A percentile compares a stretch with the other conserved stretches of the same genome.
These are phyloP conservation scores for Geotrichum europaeum DNA, from an alignment of 1,139 yeast species.

Conservation along the genomic window DNA sequence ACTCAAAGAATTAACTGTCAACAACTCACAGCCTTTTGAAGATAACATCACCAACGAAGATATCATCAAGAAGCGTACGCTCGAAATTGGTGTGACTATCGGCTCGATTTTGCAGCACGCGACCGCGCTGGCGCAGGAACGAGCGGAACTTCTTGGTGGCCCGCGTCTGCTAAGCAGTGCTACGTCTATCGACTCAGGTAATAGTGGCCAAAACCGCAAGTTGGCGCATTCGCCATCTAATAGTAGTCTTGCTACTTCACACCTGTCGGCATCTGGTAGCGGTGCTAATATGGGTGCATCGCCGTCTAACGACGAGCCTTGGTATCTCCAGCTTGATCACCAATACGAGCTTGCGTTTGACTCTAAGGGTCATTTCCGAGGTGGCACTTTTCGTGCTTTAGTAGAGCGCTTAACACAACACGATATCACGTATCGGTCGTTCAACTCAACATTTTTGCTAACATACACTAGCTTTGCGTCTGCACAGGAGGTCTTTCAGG, in stretches of 20 bases:
- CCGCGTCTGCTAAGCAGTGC: background rate
- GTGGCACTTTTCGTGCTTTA: conserved; percentile 77
- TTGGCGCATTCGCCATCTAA: background rate
- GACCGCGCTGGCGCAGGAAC: background rate
- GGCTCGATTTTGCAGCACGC: background rate
- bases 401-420: conserved; percentile 82
- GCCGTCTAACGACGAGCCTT: conserved; percentile 39
- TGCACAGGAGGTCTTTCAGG: conserved; percentile 47
- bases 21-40: background rate
- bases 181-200: background rate
- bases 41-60: background rate
- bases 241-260: background rate
- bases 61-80: background rate
- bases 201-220: background rate
- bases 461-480: conserved; percentile 74
- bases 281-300: conserved; percentile 17
- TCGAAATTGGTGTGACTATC: background rate
- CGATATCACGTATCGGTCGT: conserved; percentile 56
- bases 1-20: background rate
- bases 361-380: conserved; percentile 66
- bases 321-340: conserved; percentile 77
- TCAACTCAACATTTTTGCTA: conserved; percentile 62
- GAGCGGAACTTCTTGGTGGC: background rate
- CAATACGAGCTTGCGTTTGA: conserved; percentile 70
- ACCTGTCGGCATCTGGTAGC: conserved; percentile 20